Conservation (phyloP, 2,329 filamentous ascomycete genomes). For the Monosporascus sp. region DNA sequence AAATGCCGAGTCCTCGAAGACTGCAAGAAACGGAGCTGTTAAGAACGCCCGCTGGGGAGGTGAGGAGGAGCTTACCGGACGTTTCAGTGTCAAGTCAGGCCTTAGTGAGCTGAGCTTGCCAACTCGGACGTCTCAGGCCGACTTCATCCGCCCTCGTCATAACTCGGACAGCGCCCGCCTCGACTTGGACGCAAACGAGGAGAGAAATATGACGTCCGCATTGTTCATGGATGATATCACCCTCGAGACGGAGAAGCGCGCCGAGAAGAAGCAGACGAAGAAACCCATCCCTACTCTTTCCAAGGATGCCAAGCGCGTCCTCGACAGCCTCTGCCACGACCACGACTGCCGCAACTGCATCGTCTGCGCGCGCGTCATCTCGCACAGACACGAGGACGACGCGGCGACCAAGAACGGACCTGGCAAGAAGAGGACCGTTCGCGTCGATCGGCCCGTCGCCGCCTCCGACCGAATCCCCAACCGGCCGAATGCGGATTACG, state of each 20-base stretch:
- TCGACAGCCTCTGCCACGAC: slow-evolving; percentile 45
- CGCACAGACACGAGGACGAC: slow-evolving; percentile 28
- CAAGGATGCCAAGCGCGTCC: slow-evolving; percentile 44
- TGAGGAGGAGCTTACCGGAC: slow-evolving; percentile 26
- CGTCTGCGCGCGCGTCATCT: slow-evolving; percentile 50
- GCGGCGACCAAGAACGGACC: slow-evolving; percentile 30
- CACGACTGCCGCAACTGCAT: slow-evolving; percentile 54
- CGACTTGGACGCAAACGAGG: slow-evolving; percentile 25
- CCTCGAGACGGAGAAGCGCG: slow-evolving; percentile 37
- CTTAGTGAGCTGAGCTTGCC: slow-evolving; percentile 26
- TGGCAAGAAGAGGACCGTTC: slow-evolving; percentile 53
- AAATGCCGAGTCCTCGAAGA: slow-evolving; percentile 17
- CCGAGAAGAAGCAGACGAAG: slow-evolving; percentile 16
- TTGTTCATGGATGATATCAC: slow-evolving; percentile 56
- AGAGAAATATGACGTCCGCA: slow-evolving; percentile 54
- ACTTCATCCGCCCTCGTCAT: slow-evolving; percentile 14
- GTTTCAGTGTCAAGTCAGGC: slow-evolving; percentile 29
- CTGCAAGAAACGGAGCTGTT: background rate
- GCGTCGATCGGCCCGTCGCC: slow-evolving; percentile 59
- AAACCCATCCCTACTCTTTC: slow-evolving; percentile 42
- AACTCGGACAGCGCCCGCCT: slow-evolving; percentile 19
- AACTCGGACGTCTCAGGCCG: slow-evolving; percentile 18
- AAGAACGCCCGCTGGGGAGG: slow-evolving; percentile 1
- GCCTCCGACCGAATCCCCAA: slow-evolving; percentile 56
- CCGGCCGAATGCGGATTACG: slow-evolving; percentile 30